These are phyloP conservation scores for Maudiozyma saulgeensis DNA, from an alignment of 805 yeast species.

Conservation along the genomic window DNA sequence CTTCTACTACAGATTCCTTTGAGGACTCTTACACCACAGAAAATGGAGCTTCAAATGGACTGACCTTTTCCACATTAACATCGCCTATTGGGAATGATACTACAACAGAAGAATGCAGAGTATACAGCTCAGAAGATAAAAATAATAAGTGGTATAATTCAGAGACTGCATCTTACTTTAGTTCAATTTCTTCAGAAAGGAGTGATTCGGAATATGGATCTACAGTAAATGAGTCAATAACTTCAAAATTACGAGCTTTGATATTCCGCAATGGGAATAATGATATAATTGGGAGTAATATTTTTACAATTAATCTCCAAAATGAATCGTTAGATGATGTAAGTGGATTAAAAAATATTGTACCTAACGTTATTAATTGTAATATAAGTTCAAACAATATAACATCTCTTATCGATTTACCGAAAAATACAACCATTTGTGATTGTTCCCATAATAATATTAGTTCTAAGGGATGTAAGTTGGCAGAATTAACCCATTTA, in stretches of 20 bases:
- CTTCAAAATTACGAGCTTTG: neutral
- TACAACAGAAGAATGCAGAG: too few relatives aligned
- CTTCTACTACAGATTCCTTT: too few relatives aligned
- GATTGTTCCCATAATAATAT: constrained; percentile 2
- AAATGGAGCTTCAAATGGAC: too few relatives aligned
- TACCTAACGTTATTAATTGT: constrained; percentile 14
- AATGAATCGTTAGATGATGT: constrained; percentile 10
- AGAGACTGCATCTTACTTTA: neutral
- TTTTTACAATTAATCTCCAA: neutral
- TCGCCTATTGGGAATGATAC: too few relatives aligned
- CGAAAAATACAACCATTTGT: constrained; percentile 9
- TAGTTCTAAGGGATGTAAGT: constrained; percentile 1
- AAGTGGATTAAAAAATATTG: constrained; percentile 14
- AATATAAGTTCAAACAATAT: constrained; percentile 16
- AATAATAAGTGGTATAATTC: neutral
- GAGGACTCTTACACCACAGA: too few relatives aligned
- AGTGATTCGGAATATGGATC: neutral
- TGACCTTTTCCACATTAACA: too few relatives aligned
- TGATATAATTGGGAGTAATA: neutral
- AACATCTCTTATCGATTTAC: constrained; percentile 18
- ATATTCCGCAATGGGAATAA: neutral
- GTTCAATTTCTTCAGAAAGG: neutral
- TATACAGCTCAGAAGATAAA: neutral
- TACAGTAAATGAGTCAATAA: neutral
- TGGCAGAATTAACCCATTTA: constrained; percentile 3